These are phyloP conservation scores for Decorospora gaudefroyi DNA, from an alignment of 2,329 filamentous ascomycete genomes.

Conservation along the genomic window DNA sequence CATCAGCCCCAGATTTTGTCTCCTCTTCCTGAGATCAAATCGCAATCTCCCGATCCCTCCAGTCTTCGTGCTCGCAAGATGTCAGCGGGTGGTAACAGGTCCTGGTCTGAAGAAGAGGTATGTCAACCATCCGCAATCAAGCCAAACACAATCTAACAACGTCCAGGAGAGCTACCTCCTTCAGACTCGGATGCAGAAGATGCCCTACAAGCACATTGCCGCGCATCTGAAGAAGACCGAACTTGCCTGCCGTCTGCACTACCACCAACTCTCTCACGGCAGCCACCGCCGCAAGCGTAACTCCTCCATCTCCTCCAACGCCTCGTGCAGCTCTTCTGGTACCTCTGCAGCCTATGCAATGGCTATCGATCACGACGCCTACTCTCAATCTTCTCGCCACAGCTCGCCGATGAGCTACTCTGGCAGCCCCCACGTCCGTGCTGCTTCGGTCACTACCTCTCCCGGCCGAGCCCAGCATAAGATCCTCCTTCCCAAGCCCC, in stretches of 20 bases:
- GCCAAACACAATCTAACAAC: slow-evolving; percentile 22
- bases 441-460: slow-evolving; percentile 52
- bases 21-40: slow-evolving; percentile 46
- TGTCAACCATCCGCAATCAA: slow-evolving; percentile 22
- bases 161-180: slow-evolving; percentile 78
- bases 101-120: slow-evolving; percentile 87
- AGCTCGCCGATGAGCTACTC: slow-evolving; percentile 52
- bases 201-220: slow-evolving; percentile 90
- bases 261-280: slow-evolving; percentile 82
- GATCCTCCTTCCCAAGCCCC: slow-evolving; percentile 67
- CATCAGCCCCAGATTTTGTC: slow-evolving; percentile 48
- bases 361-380: slow-evolving; percentile 44
- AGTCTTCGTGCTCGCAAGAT: slow-evolving; percentile 69
- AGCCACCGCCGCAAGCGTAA: slow-evolving; percentile 79
- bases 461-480: slow-evolving; percentile 59
- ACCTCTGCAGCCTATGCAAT: slow-evolving; percentile 48
- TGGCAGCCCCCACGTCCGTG: slow-evolving; percentile 46
- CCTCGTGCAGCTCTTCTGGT: slow-evolving; percentile 48
- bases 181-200: slow-evolving; percentile 81
- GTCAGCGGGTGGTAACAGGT: slow-evolving; percentile 74
- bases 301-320: slow-evolving; percentile 66
- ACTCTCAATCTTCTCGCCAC: slow-evolving; percentile 46
- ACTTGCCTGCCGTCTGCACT: slow-evolving; percentile 83
- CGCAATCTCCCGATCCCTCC: slow-evolving; percentile 40
- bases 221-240: slow-evolving; percentile 85